These are phyloP conservation scores for Hypoxylon rubiginosum DNA, from an alignment of 2,329 filamentous ascomycete genomes.

Conservation along the genomic window DNA sequence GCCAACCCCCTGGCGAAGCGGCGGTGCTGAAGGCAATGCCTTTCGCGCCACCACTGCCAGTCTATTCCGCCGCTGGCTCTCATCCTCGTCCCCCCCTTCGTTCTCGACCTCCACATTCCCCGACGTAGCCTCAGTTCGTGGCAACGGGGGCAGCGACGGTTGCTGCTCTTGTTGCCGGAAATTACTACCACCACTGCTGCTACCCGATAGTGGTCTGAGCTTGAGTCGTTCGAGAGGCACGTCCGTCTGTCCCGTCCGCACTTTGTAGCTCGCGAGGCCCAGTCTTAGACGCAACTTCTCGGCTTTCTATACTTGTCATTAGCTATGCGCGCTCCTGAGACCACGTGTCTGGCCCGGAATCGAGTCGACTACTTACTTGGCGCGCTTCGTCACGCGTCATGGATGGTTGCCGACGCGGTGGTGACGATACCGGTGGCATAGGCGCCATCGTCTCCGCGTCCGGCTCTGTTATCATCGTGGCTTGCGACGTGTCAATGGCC, in stretches of 20 bases:
- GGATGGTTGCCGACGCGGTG: slow-evolving; percentile 40
- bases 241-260: slow-evolving; percentile 77
- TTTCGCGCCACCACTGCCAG: slow-evolving; percentile 9
- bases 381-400: slow-evolving; percentile 67
- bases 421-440: slow-evolving; percentile 37
- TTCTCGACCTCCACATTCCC: slow-evolving; percentile 50
- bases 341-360: not conserved
- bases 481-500: slow-evolving; percentile 61
- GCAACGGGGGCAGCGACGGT: slow-evolving; percentile 23
- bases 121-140: slow-evolving; percentile 22
- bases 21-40: slow-evolving; percentile 8
- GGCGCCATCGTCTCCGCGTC: slow-evolving; percentile 49
- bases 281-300: slow-evolving; percentile 77
- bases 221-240: slow-evolving; percentile 74
- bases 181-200: not conserved
- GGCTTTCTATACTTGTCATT: slow-evolving; percentile 64
- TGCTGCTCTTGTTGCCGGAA: not conserved
- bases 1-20: not conserved
- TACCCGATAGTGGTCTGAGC: slow-evolving; percentile 52
- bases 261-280: slow-evolving; percentile 79
- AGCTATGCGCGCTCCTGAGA: slow-evolving; percentile 1
- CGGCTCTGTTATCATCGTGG: slow-evolving; percentile 64
- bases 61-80: slow-evolving; percentile 16
- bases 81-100: slow-evolving; percentile 19
- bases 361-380: slow-evolving; percentile 57